These are phyloP conservation scores for Kodamaea sp. DNA, from an alignment of 1,139 yeast species.

Conservation along the genomic window DNA sequence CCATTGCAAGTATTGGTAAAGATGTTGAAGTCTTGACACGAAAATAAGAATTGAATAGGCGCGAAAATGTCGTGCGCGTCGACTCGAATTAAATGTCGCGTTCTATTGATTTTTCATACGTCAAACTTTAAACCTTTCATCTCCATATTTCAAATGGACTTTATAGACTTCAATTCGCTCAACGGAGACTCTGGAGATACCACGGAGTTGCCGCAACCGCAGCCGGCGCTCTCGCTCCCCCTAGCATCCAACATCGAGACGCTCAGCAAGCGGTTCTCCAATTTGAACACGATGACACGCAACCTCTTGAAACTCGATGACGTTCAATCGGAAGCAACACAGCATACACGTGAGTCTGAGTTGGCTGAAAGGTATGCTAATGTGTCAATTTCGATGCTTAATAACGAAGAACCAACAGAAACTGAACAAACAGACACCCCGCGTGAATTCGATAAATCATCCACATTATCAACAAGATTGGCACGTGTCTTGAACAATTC, in stretches of 20 bases:
- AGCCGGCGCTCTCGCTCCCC: conserved; percentile 45
- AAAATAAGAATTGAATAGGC: not conserved
- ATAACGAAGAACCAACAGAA: conserved; percentile 8
- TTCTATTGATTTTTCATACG: no score
- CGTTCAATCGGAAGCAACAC: not conserved
- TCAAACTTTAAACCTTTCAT: no score
- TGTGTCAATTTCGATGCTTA: conserved; percentile 10
- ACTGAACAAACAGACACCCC: not conserved
- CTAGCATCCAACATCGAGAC: conserved; percentile 39
- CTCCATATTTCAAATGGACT: conserved; percentile 39
- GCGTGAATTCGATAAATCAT: not conserved
- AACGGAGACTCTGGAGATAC: conserved; percentile 15
- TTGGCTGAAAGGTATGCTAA: conserved; percentile 20
- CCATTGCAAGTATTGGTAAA: not conserved
- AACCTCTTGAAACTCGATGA: conserved; percentile 24
- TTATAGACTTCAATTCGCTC: conserved; percentile 41
- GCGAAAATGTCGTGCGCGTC: no score
- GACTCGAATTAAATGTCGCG: no score
- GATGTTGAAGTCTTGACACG: not conserved
- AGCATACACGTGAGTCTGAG: conserved; percentile 6
- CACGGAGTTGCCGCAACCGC: conserved; percentile 38
- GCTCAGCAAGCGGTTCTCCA: conserved; percentile 34
- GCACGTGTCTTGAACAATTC: conserved; percentile 50
- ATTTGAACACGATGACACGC: conserved; percentile 31
- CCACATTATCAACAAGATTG: conserved; percentile 40